Evolutionary conservation across 2,329 filamentous ascomycete species (phyloP).

Genomic region (Seiridium unicorne): DNA sequence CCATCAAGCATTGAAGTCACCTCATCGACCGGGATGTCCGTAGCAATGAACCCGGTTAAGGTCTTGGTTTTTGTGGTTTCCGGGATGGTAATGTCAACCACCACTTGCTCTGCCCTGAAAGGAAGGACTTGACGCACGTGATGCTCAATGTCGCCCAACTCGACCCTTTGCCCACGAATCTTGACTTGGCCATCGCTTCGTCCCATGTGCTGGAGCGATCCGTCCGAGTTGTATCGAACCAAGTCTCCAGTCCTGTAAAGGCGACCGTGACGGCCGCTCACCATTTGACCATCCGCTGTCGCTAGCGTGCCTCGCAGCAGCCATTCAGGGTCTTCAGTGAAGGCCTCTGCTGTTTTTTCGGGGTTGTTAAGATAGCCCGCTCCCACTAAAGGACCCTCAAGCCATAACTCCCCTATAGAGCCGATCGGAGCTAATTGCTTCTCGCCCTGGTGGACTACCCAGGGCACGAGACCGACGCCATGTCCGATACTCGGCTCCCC

Average conservation of each 20-base stretch:
- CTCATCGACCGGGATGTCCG: background rate
- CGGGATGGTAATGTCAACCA: background rate
- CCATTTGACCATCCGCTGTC: no score
- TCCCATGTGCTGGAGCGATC: constrained; percentile 20
- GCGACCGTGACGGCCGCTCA: constrained; percentile 2
- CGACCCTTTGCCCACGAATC: constrained; percentile 6
- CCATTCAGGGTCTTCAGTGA: constrained; percentile 38
- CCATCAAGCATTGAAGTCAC: background rate
- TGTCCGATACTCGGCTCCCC: background rate
- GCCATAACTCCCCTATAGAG: constrained; percentile 15
- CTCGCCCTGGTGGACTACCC: constrained; percentile 12
- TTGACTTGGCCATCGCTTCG: constrained; percentile 9
- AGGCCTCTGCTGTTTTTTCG: constrained; percentile 37
- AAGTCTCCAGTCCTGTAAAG: constrained; percentile 40
- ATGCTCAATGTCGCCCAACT: constrained; percentile 8
- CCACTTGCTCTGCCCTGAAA: background rate
- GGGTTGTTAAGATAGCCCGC: constrained; percentile 42
- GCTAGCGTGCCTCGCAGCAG: constrained; percentile 15
- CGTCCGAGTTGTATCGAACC: constrained; percentile 29
- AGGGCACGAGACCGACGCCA: constrained; percentile 5
- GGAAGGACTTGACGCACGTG: background rate
- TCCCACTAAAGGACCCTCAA: constrained; percentile 36
- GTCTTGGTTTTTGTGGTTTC: background rate
- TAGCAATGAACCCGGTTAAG: background rate
- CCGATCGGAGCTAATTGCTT: constrained; percentile 13